Percentiles rank a stretch among this genome's conserved stretches.
These are phyloP conservation scores for Venturia asperata DNA, from an alignment of 2,329 filamentous ascomycete species.

Conservation along the genomic window DNA sequence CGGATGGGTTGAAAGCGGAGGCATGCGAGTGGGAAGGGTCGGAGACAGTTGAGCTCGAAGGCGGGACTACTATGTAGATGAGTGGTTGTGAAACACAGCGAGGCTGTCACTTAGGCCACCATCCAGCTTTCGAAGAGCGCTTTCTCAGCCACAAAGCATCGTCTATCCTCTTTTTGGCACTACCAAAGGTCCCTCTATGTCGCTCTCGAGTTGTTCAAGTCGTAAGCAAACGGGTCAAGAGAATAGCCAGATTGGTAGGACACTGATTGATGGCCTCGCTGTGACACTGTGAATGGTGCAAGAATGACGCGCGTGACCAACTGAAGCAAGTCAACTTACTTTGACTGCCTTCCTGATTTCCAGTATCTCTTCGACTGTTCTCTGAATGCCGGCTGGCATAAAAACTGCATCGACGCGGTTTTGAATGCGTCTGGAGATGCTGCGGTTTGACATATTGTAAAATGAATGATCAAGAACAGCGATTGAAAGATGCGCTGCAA, in stretches of 20 bases:
- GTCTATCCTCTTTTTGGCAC: not conserved
- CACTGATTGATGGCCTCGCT: not conserved
- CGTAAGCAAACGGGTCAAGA: not conserved
- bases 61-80: not conserved
- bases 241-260: not conserved
- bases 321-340: not conserved
- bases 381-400: not conserved
- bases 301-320: not conserved
- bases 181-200: not conserved
- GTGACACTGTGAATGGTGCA: not conserved
- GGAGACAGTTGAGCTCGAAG: not conserved
- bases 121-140: not conserved
- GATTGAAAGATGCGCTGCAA: not conserved
- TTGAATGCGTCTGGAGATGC: not conserved
- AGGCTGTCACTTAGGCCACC: not conserved
- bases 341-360: not conserved
- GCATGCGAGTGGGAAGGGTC: not conserved
- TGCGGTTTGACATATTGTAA: not conserved
- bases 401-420: not conserved
- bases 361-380: not conserved
- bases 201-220: not conserved
- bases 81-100: not conserved
- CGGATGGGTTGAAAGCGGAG: not conserved
- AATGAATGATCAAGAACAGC: not conserved
- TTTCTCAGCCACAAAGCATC: too few species aligned